Evolutionary conservation across 106 monocot species (phyloP).

Genomic region (Triglochin maritima): DNA sequence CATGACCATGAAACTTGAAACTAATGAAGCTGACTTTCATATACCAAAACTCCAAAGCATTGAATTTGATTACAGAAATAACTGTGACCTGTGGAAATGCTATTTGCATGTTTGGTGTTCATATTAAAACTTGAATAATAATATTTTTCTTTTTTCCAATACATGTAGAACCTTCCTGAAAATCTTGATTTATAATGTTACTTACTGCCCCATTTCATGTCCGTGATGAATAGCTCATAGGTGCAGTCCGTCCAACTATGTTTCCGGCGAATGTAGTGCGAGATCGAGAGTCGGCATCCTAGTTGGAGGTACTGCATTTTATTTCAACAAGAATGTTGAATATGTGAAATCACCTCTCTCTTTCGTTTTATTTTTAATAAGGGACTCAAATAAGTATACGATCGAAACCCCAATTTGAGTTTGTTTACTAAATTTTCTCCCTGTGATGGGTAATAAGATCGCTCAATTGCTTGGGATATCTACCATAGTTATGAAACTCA

Average conservation of each 20-base stretch:
- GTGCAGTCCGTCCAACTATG: conserved; percentile 28
- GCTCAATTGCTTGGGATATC: background rate
- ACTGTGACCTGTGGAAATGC: background rate
- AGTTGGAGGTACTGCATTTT: conserved; percentile 26
- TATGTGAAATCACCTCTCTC: background rate
- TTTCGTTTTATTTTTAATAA: background rate
- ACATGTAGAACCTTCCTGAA: background rate
- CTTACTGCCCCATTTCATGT: background rate
- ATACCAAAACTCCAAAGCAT: background rate
- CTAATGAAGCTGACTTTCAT: background rate
- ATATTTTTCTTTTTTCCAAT: background rate
- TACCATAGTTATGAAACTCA: no score
- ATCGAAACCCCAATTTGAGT: background rate
- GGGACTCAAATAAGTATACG: background rate
- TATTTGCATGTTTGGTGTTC: background rate
- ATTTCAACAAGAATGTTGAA: background rate
- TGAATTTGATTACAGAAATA: background rate
- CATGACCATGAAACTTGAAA: no score
- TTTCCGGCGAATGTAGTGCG: conserved; percentile 24
- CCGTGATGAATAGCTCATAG: background rate
- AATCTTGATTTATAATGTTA: background rate
- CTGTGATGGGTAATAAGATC: background rate
- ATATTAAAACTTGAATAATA: background rate
- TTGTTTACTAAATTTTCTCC: background rate
- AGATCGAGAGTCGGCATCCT: conserved; percentile 25